A percentile compares a stretch with the other conserved stretches of the same genome.
phyloP scores from a whole-genome alignment of 768 basidiomycete species.

The Phlegmacium glaucopus region DNA sequence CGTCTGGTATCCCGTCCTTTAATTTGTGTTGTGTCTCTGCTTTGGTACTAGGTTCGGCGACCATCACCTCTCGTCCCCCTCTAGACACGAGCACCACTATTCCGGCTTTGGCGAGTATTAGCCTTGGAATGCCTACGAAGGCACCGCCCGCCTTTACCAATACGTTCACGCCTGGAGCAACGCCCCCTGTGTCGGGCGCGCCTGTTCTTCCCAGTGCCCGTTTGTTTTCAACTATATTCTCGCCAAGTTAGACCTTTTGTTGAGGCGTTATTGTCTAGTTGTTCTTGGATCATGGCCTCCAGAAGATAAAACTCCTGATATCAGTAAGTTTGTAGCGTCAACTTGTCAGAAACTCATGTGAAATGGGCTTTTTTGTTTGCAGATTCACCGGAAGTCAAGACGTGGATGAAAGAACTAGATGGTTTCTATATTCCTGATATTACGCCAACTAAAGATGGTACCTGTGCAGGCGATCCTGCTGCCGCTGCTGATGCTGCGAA shows the following conservation, averaged over 20 bases:
- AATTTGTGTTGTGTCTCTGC: not conserved
- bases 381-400: conserved; percentile 58
- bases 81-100: conserved; percentile 42
- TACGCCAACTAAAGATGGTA: conserved; percentile 57
- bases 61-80: conserved; percentile 32
- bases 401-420: conserved; percentile 76
- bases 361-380: not conserved
- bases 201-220: conserved; percentile 57
- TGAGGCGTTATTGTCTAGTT: not conserved
- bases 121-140: conserved; percentile 57
- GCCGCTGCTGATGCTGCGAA: conserved; percentile 50
- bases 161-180: conserved; percentile 58
- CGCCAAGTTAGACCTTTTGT: not conserved
- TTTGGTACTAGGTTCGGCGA: not conserved
- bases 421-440: conserved; percentile 66
- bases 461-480: conserved; percentile 54
- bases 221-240: conserved; percentile 24
- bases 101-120: conserved; percentile 57
- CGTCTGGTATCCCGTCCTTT: not conserved
- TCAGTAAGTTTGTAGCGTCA: conserved; percentile 36
- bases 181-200: conserved; percentile 59
- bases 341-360: not conserved
- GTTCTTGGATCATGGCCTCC: conserved; percentile 49
- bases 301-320: conserved; percentile 59
- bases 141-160: conserved; percentile 44